phyloP scores from a whole-genome alignment of 2,329 filamentous ascomycete genomes.

The Pestalotiopsis sp. region DNA sequence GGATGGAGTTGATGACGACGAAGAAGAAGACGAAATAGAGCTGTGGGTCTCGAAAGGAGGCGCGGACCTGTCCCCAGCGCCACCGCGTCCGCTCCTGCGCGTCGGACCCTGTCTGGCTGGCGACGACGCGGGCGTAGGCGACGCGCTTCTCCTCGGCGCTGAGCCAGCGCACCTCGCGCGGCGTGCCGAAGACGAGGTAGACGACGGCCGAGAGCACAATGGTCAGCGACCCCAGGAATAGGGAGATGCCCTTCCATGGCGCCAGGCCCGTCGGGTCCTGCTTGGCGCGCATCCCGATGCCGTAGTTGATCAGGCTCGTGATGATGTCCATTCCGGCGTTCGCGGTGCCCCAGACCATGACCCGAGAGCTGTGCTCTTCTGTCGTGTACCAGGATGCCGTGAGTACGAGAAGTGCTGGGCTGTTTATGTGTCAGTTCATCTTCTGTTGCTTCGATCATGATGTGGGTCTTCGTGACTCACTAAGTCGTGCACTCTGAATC shows the following conservation, averaged over 20 bases:
- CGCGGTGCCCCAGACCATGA: conserved; percentile 34
- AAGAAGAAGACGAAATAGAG: conserved; percentile 38
- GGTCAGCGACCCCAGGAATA: conserved; percentile 31
- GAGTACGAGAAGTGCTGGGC: conserved; percentile 32
- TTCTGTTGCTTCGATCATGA: background rate
- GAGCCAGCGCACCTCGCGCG: conserved; percentile 32
- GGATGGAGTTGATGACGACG: conserved; percentile 34
- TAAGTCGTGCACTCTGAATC: background rate
- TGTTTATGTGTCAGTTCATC: conserved; percentile 29
- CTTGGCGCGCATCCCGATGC: conserved; percentile 25
- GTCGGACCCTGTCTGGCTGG: conserved; percentile 31
- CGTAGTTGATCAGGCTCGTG: conserved; percentile 32
- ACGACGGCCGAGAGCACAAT: conserved; percentile 24
- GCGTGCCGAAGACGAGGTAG: conserved; percentile 33
- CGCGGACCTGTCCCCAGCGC: conserved; percentile 30
- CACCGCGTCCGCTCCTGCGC: conserved; percentile 27
- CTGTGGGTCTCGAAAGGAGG: conserved; percentile 32
- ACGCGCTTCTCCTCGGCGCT: conserved; percentile 31
- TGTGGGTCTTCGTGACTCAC: background rate
- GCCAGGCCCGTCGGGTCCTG: conserved; percentile 24
- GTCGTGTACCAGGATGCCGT: conserved; percentile 36
- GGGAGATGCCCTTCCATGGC: conserved; percentile 32
- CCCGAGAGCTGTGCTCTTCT: conserved; percentile 31
- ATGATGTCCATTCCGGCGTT: conserved; percentile 36
- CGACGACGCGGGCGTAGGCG: conserved; percentile 29